phyloP scores from a whole-genome alignment of 2,329 filamentous ascomycete genomes.

The Colletotrichum cordylinicola region DNA sequence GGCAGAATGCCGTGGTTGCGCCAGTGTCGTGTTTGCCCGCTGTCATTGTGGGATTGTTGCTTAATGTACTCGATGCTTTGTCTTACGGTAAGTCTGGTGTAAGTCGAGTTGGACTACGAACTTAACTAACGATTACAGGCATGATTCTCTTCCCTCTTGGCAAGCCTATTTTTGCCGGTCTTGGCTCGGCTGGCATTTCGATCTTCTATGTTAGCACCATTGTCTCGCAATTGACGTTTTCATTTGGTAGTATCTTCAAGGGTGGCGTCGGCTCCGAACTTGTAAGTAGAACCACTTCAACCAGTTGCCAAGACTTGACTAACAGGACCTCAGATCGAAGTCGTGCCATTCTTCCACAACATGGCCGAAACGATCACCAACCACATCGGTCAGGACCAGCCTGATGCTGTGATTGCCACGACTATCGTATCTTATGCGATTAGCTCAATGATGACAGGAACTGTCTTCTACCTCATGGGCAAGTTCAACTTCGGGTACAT shows the following conservation, averaged over 20 bases:
- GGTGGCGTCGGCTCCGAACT: slow-evolving; percentile 95
- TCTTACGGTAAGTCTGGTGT: slow-evolving; percentile 75
- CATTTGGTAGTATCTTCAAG: slow-evolving; percentile 83
- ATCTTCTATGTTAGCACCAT: slow-evolving; percentile 99
- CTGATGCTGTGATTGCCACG: slow-evolving; percentile 88
- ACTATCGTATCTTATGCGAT: slow-evolving; percentile 91
- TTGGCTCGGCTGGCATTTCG: slow-evolving; percentile 93
- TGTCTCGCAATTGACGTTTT: slow-evolving; percentile 89
- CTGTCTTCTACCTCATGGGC: slow-evolving; percentile 92
- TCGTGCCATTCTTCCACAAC: slow-evolving; percentile 98
- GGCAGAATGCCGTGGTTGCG: slow-evolving; percentile 66
- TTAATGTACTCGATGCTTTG: slow-evolving; percentile 93
- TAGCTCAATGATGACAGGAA: slow-evolving; percentile 88
- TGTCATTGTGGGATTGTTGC: slow-evolving; percentile 84
- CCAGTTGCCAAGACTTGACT: slow-evolving; percentile 1
- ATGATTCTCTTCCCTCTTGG: slow-evolving; percentile 96
- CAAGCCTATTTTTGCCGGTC: slow-evolving; percentile 80
- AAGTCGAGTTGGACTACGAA: neutral
- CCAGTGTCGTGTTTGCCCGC: slow-evolving; percentile 80
- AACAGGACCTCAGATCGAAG: slow-evolving; percentile 72
- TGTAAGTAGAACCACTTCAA: slow-evolving; percentile 48
- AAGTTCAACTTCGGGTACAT: slow-evolving; percentile 87
- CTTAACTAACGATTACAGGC: slow-evolving; percentile 47
- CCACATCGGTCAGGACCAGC: slow-evolving; percentile 78
- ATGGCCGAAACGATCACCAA: slow-evolving; percentile 91